phyloP scores from a whole-genome alignment of 331 rosid species.

The Arachis monticola region DNA sequence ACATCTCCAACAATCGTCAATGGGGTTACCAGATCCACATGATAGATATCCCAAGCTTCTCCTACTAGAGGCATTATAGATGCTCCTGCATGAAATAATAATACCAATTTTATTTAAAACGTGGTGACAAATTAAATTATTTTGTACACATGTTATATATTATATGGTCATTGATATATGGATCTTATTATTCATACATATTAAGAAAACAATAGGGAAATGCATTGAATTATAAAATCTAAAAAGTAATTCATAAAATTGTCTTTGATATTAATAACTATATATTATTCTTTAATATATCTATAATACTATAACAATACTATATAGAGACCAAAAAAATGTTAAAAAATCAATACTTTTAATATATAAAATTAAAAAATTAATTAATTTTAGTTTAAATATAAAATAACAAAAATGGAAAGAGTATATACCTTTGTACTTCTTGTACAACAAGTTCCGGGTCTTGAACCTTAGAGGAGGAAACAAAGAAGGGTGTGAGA shows the following conservation, averaged over 20 bases:
- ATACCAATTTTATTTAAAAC: not conserved
- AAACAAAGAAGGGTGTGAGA: constrained; percentile 36
- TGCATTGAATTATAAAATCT: too few species aligned
- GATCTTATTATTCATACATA: not conserved
- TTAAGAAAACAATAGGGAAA: too few species aligned
- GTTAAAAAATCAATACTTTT: too few species aligned
- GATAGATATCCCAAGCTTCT: constrained; percentile 74
- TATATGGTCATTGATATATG: not conserved
- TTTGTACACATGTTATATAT: not conserved
- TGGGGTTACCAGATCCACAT: constrained; percentile 85
- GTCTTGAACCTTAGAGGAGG: constrained; percentile 56
- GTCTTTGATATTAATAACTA: too few species aligned
- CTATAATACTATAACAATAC: too few species aligned
- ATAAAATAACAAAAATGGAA: too few species aligned
- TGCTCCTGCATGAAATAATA: constrained; percentile 50
- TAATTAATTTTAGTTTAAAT: too few species aligned
- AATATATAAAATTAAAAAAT: too few species aligned
- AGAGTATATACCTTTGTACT: constrained; percentile 62
- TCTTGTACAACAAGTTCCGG: constrained; percentile 74
- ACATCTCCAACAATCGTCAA: constrained; percentile 94
- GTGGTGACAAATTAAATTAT: constrained; percentile 1
- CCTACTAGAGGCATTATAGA: constrained; percentile 56
- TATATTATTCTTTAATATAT: too few species aligned
- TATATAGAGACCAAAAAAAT: too few species aligned
- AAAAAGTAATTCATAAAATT: too few species aligned